Evolutionary conservation across 768 basidiomycete species (phyloP).

Genomic region (Candolleomyces eurysporus): DNA sequence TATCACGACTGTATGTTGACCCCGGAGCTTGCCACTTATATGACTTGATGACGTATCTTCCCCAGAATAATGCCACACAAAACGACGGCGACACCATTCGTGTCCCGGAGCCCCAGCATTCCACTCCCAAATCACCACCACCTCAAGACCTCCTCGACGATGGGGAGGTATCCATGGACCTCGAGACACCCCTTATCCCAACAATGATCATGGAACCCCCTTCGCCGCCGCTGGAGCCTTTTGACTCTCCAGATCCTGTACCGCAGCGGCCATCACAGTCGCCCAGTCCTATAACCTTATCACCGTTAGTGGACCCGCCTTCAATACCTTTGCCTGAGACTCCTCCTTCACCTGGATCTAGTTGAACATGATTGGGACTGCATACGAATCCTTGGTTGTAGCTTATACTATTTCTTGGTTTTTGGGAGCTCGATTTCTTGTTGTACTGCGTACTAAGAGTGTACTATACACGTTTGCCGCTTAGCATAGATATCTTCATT

Average conservation of each 20-base stretch:
- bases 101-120: neutral
- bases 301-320: neutral
- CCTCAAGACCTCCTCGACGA: conserved; percentile 28
- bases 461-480: too few relatives aligned
- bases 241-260: neutral
- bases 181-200: conserved; percentile 48
- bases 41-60: neutral
- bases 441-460: too few relatives aligned
- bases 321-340: neutral
- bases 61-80: neutral
- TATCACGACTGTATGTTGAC: neutral
- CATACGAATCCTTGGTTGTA: too few relatives aligned
- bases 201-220: conserved; percentile 14
- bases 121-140: neutral
- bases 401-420: too few relatives aligned
- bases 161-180: conserved; percentile 48
- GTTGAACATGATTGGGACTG: too few relatives aligned
- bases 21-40: neutral
- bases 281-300: neutral
- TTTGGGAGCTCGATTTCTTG: too few relatives aligned
- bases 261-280: neutral
- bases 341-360: too few relatives aligned
- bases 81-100: neutral
- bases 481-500: too few relatives aligned
- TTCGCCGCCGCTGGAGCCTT: neutral